Evolutionary conservation across 2,329 filamentous ascomycete genomes (phyloP), one percentile per base, ranked within the genome.

Genomic region (Colletotrichum sp.): DNA sequence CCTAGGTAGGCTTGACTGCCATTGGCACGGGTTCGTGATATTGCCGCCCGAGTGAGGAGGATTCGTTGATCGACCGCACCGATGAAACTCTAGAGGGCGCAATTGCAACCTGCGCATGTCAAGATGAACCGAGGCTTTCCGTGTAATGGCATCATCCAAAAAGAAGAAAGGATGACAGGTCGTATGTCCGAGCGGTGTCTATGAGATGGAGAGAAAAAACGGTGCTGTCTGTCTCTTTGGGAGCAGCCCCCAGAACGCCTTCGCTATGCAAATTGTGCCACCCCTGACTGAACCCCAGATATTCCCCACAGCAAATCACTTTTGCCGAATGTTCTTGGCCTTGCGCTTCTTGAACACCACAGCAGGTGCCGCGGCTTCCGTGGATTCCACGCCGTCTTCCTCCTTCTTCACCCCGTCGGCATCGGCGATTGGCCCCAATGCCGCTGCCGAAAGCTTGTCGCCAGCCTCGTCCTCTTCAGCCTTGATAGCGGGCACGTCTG

Each of bases 341-440:
- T 95, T 96, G 70, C 95, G 88, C 86, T 96, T 96, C 85, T 96
- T 96, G 85, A 96, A 97, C 5, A 95, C 87, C 3, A 95, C 89
- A 2, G 74, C 70, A 4, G 89, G 86, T 4, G 90, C 88, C 48
- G 65, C 70, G 34, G 57, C 44, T 55, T 73, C 74, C 18, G 64
- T 39, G 13, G 87, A 68, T 26, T 78, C 80, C 34, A 79, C 78
- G 22, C 66, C 79, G 4, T 77, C 81, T 6, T 80, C 83, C 75
- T 90, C 89, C 65, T 85, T 81, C 81, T 90, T 90, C 30, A 88
- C 59, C 34, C 76, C 26, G n/a, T 75, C 26, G 3, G 75, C 77
- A 2, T 63, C 59, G 30, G 59, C 18, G n/a, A 22, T 52, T 52
- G 44, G 44, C 44, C 75, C 75, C 34, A 73, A 22, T 16, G 48